Evolutionary conservation across 1,139 yeast species (phyloP), one percentile per base, ranked within the genome.

Genomic region (Petasospora fabianii): DNA sequence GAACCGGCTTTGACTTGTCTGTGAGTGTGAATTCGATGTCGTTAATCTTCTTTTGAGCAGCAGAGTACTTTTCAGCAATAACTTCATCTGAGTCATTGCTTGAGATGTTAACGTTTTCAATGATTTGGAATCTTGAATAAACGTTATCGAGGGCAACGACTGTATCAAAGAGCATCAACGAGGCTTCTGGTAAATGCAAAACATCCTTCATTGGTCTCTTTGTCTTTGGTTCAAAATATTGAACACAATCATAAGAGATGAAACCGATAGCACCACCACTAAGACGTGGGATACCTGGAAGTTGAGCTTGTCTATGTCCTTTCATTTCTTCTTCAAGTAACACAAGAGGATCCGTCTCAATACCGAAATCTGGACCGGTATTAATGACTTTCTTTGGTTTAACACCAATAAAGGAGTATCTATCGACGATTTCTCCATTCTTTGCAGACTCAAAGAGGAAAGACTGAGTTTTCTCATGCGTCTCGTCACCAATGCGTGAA

Each of bases 181-280:
- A 83, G 1, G 97, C 84, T 64, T 92, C 98, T 0, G 98, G 98
- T 12, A 92, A 73, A 44, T 83, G 65, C 52, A 92, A 66, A 1
- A 83, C 80, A 60, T 92, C 97, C 53, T 83, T 77, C 55, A 90
- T 69, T 8, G 74, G 75, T 51, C 87, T 75, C 44, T 72, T 71
- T 1, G 97, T 90, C 55, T 74, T 82, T 42, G 98, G 98, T 64
- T 92, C 98, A 55, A 92, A 92, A 62, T 92, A 92, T 57, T 87
- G 84, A 57, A 92, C 84, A 68, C 99, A 92, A 61, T 94, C 99
- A 56, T 92, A 92, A 0, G 97, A 86, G 34, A 92, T 80, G 58
- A 88, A 92, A 0, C 98, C 98, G 37, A 92, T 75, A 9, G 97
- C 97, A 48, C 98, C 99, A 39, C 99, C 98, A 54, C 92, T 80